These are phyloP conservation scores for Pilasporangium apinafurcum DNA, from an alignment of 352 stramenopile genomes.

Conservation along the genomic window DNA sequence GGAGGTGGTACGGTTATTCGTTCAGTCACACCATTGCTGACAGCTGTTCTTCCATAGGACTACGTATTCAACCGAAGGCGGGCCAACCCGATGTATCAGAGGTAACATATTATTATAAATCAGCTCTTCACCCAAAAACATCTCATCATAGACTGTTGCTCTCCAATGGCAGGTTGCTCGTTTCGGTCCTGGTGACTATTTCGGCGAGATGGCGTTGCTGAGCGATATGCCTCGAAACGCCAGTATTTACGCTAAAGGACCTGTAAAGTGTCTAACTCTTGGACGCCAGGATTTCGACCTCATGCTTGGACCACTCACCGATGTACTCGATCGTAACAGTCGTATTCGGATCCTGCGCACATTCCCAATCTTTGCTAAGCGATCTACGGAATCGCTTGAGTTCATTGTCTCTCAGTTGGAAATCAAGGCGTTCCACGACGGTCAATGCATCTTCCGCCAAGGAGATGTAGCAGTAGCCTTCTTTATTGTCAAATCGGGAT, in stretches of 20 bases:
- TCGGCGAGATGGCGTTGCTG: conserved; percentile 91
- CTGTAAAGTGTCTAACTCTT: conserved; percentile 65
- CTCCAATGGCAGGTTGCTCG: conserved; percentile 31
- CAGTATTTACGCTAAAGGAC: conserved; percentile 54
- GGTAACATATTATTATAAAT: background rate
- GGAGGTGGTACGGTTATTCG: background rate
- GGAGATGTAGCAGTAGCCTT: conserved; percentile 49
- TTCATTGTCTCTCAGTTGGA: conserved; percentile 67
- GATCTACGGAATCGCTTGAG: conserved; percentile 60
- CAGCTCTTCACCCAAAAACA: background rate
- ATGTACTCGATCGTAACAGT: conserved; percentile 69
- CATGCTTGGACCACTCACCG: conserved; percentile 66
- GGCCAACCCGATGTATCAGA: conserved; percentile 1
- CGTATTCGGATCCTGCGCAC: conserved; percentile 60
- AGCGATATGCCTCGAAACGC: conserved; percentile 81
- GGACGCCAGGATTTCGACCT: conserved; percentile 69
- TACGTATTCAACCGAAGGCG: too few relatives aligned
- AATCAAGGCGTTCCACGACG: conserved; percentile 70
- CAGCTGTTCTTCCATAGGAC: too few relatives aligned
- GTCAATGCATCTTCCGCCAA: conserved; percentile 52
- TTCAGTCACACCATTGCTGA: too few relatives aligned
- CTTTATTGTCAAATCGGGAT: conserved; percentile 76
- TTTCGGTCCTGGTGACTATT: conserved; percentile 77
- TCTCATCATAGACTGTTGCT: background rate
- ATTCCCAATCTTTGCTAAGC: conserved; percentile 43